These are phyloP conservation scores for Ceratobasidium sp. DNA, from an alignment of 1,284 basidiomycete species.

Conservation along the genomic window DNA sequence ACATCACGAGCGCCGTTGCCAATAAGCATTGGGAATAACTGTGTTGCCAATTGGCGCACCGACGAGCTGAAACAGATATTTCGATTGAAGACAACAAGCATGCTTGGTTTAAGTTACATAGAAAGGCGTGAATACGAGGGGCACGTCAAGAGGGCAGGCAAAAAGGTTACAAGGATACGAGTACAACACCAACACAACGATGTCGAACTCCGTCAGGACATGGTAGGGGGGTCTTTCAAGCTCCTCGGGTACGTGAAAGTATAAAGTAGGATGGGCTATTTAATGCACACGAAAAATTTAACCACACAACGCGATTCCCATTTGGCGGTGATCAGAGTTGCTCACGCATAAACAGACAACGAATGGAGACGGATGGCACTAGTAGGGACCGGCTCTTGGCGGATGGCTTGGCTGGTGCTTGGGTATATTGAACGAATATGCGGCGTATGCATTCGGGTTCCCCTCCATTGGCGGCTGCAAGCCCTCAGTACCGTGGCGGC, in stretches of 20 bases:
- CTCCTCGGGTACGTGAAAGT: not conserved
- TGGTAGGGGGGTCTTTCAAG: not conserved
- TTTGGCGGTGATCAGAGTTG: not conserved
- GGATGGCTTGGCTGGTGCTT: slow-evolving; percentile 10
- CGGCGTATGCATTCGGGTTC: not conserved
- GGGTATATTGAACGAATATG: slow-evolving; percentile 22
- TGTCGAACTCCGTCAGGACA: not conserved
- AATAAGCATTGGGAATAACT: not conserved
- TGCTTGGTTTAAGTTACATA: slow-evolving; percentile 31
- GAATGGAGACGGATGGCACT: not conserved
- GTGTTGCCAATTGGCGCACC: slow-evolving; percentile 25
- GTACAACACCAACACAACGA: slow-evolving; percentile 15
- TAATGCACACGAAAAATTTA: slow-evolving; percentile 1
- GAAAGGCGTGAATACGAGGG: not conserved
- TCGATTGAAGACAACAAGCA: slow-evolving; percentile 18
- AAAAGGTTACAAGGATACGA: slow-evolving; percentile 6
- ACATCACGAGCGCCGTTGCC: slow-evolving; percentile 24
- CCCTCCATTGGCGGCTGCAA: not conserved
- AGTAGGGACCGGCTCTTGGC: not conserved
- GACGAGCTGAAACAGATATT: slow-evolving; percentile 19
- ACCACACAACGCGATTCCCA: not conserved
- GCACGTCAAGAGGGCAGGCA: not conserved
- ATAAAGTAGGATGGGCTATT: not conserved
- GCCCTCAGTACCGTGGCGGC: slow-evolving; percentile 15
- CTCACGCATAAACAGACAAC: not conserved